phyloP scores from a whole-genome alignment of 371 early-diverging fungal species.

The Mortierella sp. region DNA sequence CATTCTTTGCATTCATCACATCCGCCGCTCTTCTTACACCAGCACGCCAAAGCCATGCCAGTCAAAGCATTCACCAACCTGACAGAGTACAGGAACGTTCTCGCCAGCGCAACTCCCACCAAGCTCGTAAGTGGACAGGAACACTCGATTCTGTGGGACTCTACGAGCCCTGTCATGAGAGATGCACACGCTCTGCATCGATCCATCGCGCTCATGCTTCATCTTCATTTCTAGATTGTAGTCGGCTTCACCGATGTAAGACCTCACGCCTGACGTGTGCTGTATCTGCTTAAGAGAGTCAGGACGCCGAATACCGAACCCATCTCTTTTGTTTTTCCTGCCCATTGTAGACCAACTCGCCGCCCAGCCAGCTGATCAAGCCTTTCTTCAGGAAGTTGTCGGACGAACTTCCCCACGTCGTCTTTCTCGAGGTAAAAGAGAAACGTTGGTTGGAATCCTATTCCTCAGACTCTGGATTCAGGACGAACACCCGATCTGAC shows the following conservation, averaged over 20 bases:
- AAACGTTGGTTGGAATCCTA: too few relatives aligned
- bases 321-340: neutral
- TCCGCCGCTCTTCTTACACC: neutral
- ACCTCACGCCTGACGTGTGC: too few relatives aligned
- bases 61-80: slow-evolving; percentile 48
- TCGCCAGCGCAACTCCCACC: slow-evolving; percentile 32
- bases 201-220: too few relatives aligned
- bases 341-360: slow-evolving; percentile 55
- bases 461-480: too few relatives aligned
- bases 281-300: too few relatives aligned
- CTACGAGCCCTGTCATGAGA: neutral
- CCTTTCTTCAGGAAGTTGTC: slow-evolving; percentile 68
- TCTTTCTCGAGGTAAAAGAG: slow-evolving; percentile 64
- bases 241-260: slow-evolving; percentile 66
- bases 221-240: slow-evolving; percentile 53
- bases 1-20: too few relatives aligned
- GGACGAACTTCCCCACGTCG: slow-evolving; percentile 59
- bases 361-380: slow-evolving; percentile 69
- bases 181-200: neutral
- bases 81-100: slow-evolving; percentile 36
- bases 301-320: neutral
- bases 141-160: neutral
- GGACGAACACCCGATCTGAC: too few relatives aligned
- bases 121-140: slow-evolving; percentile 28
- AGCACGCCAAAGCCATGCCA: too few relatives aligned